Evolutionary conservation across 768 basidiomycete genomes (phyloP).

Genomic region (Arthromyces matolae): DNA sequence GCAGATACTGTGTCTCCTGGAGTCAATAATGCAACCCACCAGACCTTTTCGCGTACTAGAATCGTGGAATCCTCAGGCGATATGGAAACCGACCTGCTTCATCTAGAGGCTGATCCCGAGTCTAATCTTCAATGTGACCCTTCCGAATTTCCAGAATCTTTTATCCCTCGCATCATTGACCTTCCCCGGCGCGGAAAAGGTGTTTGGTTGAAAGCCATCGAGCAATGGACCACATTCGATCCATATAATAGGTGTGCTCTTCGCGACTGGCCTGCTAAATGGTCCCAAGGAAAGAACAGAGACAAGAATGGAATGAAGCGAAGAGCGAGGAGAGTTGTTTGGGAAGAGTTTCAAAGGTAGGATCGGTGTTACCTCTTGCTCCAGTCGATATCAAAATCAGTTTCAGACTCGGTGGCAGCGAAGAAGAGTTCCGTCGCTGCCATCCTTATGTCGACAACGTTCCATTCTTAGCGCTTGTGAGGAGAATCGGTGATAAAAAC

Average conservation of each 20-base stretch:
- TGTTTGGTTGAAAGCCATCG: not conserved
- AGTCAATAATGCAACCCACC: too few relatives aligned
- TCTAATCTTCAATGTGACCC: not conserved
- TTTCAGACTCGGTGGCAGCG: not conserved
- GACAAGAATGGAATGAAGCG: not conserved
- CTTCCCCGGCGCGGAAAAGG: not conserved
- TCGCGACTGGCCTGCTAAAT: not conserved
- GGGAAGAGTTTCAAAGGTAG: not conserved
- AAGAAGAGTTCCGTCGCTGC: not conserved
- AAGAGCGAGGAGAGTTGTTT: not conserved
- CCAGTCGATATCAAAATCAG: not conserved
- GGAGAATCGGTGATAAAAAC: not conserved
- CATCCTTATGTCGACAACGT: not conserved
- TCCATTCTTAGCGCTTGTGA: not conserved
- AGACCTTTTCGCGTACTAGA: too few relatives aligned
- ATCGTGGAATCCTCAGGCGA: too few relatives aligned
- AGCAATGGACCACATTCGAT: not conserved
- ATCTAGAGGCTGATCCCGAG: not conserved
- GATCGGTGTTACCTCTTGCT: not conserved
- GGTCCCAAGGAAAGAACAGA: not conserved
- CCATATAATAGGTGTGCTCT: not conserved
- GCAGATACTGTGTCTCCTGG: too few relatives aligned
- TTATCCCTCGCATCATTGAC: not conserved
- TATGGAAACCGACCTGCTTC: not conserved
- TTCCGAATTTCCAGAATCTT: not conserved